Base-by-base conservation (phyloP, 1,284 basidiomycete species). In the Sanghuangporus sanghuang region DNA sequence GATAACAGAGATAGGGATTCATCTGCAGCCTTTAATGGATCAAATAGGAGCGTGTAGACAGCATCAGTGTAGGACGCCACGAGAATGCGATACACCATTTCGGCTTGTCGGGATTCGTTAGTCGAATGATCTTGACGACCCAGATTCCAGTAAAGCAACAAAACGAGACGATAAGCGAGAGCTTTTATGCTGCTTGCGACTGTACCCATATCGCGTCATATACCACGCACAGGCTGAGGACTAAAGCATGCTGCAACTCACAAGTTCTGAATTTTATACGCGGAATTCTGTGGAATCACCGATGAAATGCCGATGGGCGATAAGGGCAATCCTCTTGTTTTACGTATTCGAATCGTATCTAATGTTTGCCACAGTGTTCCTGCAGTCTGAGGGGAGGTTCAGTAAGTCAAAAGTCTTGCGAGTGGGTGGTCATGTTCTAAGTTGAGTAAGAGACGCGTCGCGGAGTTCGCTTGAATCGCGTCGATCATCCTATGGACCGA, bases 61-160 rank as follows among this genome's bases (percentile, higher is more conserved):
- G 81, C 76, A 68, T 84, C 76, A 21, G 85, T 82, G 73, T 88
- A 89, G 16, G 88, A 87, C 48, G 81, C 84, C 32, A 84, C 86
- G 48, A 89, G 74, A 68, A 92, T 89, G 61, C 68, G 75, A 67
- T 77, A 73, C 55, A 68, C 67, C 73, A 75, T 77, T 35, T 44
- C 57, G 6, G 6, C 42, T 18, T 2, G 16, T 53, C 38, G 38
- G 18, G 5, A n/a, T 11, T 36, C 16, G 32, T 14, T 2, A 36
- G 9, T 32, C 44, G 38, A 35, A 57, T 16, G 32, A 58, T 9
- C 39, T 44, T 14, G 40, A 55, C 36, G 52, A 18, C 42, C 32
- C 12, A 44, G 21, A 2, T 39, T 55, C 50, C 60, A 55, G 53
- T 38, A 55, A 27, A 61, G 38, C 18, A 18, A 46, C 5, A n/a